phyloP scores from a whole-genome alignment of 2,329 filamentous ascomycete genomes.

The Plectosphaerella sp. region DNA sequence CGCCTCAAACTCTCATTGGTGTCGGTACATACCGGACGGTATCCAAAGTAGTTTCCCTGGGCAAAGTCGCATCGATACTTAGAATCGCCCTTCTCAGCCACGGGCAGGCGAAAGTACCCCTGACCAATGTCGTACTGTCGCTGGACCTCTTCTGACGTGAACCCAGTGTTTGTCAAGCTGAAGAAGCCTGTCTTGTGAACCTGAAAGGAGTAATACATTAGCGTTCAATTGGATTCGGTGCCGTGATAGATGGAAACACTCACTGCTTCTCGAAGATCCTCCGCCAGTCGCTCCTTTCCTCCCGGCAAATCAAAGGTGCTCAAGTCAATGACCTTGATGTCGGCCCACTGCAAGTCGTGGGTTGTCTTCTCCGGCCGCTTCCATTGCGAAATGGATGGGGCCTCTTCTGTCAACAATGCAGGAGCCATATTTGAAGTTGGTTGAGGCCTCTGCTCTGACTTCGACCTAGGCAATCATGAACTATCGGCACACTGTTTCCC shows the following conservation, averaged over 20 bases:
- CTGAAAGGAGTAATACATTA: too few relatives aligned
- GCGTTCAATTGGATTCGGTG: too few relatives aligned
- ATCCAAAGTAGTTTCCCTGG: constrained; percentile 44
- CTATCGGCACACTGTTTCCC: too few relatives aligned
- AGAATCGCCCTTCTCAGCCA: constrained; percentile 39
- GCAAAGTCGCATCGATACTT: constrained; percentile 39
- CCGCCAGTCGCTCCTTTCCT: constrained; percentile 45
- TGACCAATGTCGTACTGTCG: constrained; percentile 50
- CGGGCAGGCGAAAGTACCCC: constrained; percentile 44
- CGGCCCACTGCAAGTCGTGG: constrained; percentile 36
- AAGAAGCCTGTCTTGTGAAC: constrained; percentile 42
- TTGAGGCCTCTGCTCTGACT: not conserved
- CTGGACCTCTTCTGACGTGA: constrained; percentile 46
- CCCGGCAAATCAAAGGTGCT: constrained; percentile 41
- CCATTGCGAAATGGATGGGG: constrained; percentile 16
- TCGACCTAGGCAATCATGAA: too few relatives aligned
- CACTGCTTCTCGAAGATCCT: constrained; percentile 47
- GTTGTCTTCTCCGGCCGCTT: constrained; percentile 21
- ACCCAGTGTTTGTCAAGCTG: constrained; percentile 49
- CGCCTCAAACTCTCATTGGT: too few relatives aligned
- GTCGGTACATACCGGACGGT: constrained; percentile 22
- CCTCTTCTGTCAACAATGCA: constrained; percentile 1
- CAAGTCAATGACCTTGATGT: constrained; percentile 49
- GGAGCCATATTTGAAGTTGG: constrained; percentile 7
- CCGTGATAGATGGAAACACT: not conserved